Evolutionary conservation across 2,329 filamentous ascomycete species (phyloP).

Genomic region (Fonsecaea nubica): DNA sequence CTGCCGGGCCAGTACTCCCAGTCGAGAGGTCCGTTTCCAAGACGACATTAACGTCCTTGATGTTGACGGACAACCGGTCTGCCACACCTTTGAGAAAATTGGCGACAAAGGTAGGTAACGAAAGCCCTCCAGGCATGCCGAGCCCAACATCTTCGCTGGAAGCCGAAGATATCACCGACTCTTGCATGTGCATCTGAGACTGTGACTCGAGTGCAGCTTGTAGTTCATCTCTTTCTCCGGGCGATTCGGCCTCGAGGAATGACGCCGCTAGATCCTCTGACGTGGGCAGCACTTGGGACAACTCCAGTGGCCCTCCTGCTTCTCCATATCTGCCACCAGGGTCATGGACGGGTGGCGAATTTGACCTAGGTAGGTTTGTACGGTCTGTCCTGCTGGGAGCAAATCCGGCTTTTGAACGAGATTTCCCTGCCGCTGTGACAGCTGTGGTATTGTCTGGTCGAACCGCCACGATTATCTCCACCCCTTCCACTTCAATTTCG

Average conservation of each 20-base stretch:
- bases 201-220: slow-evolving; percentile 62
- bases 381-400: slow-evolving; percentile 41
- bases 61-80: slow-evolving; percentile 62
- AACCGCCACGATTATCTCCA: slow-evolving; percentile 63
- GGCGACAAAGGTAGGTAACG: slow-evolving; percentile 65
- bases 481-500: slow-evolving; percentile 78
- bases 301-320: slow-evolving; percentile 20
- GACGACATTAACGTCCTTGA: slow-evolving; percentile 54
- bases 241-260: slow-evolving; percentile 65
- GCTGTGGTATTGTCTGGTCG: slow-evolving; percentile 21
- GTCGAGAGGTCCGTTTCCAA: slow-evolving; percentile 30
- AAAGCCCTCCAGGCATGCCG: slow-evolving; percentile 61
- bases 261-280: slow-evolving; percentile 66
- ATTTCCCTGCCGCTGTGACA: slow-evolving; percentile 13
- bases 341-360: slow-evolving; percentile 40
- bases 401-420: slow-evolving; percentile 57
- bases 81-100: slow-evolving; percentile 65
- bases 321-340: slow-evolving; percentile 37
- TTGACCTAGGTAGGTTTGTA: slow-evolving; percentile 38
- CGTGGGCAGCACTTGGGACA: slow-evolving; percentile 54
- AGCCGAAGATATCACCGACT: slow-evolving; percentile 56
- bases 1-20: slow-evolving; percentile 17
- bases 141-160: slow-evolving; percentile 57
- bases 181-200: slow-evolving; percentile 57
- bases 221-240: slow-evolving; percentile 63